A percentile compares a stretch with the other conserved stretches of the same genome.
Conservation (phyloP, 2,329 filamentous ascomycete species). For the Hypoxylon sp. region DNA sequence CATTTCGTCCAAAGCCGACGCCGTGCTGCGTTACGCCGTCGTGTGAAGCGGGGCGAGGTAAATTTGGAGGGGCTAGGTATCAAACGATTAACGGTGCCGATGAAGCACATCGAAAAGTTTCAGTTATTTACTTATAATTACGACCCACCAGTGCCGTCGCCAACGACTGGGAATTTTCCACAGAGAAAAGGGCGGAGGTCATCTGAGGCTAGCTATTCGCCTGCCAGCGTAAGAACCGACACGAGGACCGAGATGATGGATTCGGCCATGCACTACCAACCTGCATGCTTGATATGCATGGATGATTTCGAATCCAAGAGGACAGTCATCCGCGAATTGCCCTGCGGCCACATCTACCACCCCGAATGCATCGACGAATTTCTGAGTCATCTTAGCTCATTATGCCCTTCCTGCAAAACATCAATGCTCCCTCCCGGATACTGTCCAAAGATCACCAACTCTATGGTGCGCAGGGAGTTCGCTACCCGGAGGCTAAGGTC, state of each 20-base stretch:
- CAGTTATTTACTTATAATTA: conserved; percentile 82
- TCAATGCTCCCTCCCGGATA: conserved; percentile 78
- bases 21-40: conserved; percentile 73
- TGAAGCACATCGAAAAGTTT: conserved; percentile 76
- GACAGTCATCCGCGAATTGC: conserved; percentile 83
- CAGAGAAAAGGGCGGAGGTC: conserved; percentile 43
- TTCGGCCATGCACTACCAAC: conserved; percentile 73
- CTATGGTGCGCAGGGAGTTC: conserved; percentile 86
- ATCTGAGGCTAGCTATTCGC: conserved; percentile 42
- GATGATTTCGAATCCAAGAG: conserved; percentile 78
- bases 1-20: conserved; percentile 80
- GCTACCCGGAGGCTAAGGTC: conserved; percentile 72
- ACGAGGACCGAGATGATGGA: conserved; percentile 48
- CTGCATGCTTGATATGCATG: conserved; percentile 90
- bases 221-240: conserved; percentile 28
- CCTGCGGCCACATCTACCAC: conserved; percentile 94
- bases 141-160: conserved; percentile 59
- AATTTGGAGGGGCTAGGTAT: conserved; percentile 89
- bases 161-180: conserved; percentile 50
- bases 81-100: conserved; percentile 82
- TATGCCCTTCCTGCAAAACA: conserved; percentile 92
- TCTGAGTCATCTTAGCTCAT: conserved; percentile 79
- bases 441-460: conserved; percentile 80
- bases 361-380: conserved; percentile 91
- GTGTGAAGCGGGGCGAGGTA: conserved; percentile 82